Percentiles rank a stretch among this genome's conserved stretches.
These are phyloP conservation scores for Atkinsonella hypoxylon DNA, from an alignment of 2,329 filamentous ascomycete species.

Conservation along the genomic window DNA sequence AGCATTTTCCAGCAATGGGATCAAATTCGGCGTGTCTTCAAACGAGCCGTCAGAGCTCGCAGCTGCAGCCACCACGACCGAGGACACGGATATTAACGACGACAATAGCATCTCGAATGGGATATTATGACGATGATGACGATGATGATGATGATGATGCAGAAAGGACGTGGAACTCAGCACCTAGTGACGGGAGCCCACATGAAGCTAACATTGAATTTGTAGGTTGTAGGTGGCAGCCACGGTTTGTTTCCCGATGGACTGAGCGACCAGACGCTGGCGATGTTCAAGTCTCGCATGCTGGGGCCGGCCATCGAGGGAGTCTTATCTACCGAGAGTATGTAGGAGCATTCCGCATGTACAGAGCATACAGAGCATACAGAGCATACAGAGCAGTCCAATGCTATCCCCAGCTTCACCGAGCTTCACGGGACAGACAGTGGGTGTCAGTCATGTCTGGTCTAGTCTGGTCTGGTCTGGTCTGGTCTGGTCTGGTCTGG, in stretches of 20 bases:
- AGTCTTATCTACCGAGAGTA: neutral
- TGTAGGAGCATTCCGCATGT: neutral
- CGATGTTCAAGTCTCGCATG: neutral
- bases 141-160: neutral
- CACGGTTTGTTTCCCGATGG: neutral
- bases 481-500: no score
- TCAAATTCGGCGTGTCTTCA: conserved; percentile 16
- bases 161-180: neutral
- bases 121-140: neutral
- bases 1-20: conserved; percentile 25
- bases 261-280: neutral
- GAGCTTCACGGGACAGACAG: no score
- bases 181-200: neutral
- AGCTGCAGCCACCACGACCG: neutral
- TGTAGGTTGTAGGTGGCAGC: neutral
- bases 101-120: neutral
- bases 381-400: no score
- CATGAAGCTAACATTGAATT: neutral
- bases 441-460: no score
- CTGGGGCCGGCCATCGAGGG: neutral
- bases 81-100: neutral
- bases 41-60: conserved; percentile 9
- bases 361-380: no score
- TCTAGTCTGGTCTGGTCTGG: no score
- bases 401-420: no score